phyloP scores from a whole-genome alignment of 371 early-diverging fungal genomes.

The Haplosporangium sp. region DNA sequence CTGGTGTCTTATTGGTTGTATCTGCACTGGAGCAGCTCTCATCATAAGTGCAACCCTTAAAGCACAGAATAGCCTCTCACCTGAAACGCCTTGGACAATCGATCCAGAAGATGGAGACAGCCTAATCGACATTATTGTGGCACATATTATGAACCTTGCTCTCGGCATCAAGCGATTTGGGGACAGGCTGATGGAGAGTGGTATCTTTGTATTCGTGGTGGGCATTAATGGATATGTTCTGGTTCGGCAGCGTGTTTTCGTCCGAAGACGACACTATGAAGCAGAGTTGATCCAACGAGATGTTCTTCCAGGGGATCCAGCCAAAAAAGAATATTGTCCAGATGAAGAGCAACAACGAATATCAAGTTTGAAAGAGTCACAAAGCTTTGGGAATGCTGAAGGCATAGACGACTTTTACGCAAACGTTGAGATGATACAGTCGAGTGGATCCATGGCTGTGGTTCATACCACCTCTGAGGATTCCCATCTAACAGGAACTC shows the following conservation, averaged over 20 bases:
- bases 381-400: background rate
- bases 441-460: background rate
- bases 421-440: background rate
- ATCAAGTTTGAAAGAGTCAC: background rate
- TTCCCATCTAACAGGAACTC: background rate
- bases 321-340: background rate
- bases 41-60: conserved; percentile 16
- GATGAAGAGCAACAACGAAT: conserved; percentile 3
- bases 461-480: background rate
- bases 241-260: conserved; percentile 63
- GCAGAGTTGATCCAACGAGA: conserved; percentile 57
- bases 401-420: conserved; percentile 1
- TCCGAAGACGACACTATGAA: conserved; percentile 22
- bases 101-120: conserved; percentile 19
- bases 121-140: conserved; percentile 58
- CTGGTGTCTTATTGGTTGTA: conserved; percentile 37
- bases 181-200: conserved; percentile 56
- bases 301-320: background rate
- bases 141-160: conserved; percentile 53
- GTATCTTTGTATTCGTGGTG: conserved; percentile 65
- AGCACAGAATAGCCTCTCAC: conserved; percentile 11
- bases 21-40: conserved; percentile 19
- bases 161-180: conserved; percentile 57
- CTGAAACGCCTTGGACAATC: conserved; percentile 27
- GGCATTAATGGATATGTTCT: conserved; percentile 66